These are phyloP conservation scores for Fusarium sp. DNA, from an alignment of 2,329 filamentous ascomycete genomes.

Conservation along the genomic window DNA sequence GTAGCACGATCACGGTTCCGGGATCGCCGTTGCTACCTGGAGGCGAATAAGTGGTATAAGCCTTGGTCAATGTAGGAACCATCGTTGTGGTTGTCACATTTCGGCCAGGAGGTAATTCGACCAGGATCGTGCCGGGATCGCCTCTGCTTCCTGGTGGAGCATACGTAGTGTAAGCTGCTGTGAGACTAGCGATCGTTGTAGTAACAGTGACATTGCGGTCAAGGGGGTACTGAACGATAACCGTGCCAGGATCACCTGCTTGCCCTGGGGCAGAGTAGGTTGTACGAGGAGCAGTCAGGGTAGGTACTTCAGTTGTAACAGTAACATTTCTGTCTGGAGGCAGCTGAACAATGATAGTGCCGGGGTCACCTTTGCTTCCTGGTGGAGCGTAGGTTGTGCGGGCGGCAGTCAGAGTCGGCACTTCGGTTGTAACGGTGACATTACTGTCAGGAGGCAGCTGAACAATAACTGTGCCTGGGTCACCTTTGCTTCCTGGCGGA, in stretches of 20 bases:
- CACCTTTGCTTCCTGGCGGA: too few species aligned
- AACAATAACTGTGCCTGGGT: too few species aligned
- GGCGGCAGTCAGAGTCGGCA: too few species aligned
- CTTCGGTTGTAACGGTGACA: too few species aligned
- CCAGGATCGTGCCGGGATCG: slow-evolving; percentile 24
- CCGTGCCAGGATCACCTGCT: slow-evolving; percentile 16
- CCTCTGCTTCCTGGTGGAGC: slow-evolving; percentile 4
- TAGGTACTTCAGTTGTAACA: too few species aligned
- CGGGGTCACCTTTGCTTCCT: too few species aligned
- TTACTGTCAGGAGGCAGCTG: too few species aligned
- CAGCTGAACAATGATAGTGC: too few species aligned
- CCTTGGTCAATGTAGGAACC: neutral
- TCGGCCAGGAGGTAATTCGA: slow-evolving; percentile 13
- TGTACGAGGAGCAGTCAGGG: neutral
- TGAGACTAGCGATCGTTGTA: slow-evolving; percentile 4
- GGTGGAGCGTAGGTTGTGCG: too few species aligned
- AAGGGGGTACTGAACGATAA: slow-evolving; percentile 14
- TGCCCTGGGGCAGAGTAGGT: slow-evolving; percentile 12
- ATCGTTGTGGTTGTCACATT: slow-evolving; percentile 20
- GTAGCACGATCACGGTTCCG: slow-evolving; percentile 15
- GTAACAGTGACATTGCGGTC: slow-evolving; percentile 27
- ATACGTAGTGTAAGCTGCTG: slow-evolving; percentile 17
- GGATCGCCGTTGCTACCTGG: slow-evolving; percentile 13
- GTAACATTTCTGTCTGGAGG: too few species aligned
- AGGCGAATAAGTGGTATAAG: slow-evolving; percentile 18